These are phyloP conservation scores for Wallacemonas rigidus DNA, from an alignment of 208 protist species.

Conservation along the genomic window DNA sequence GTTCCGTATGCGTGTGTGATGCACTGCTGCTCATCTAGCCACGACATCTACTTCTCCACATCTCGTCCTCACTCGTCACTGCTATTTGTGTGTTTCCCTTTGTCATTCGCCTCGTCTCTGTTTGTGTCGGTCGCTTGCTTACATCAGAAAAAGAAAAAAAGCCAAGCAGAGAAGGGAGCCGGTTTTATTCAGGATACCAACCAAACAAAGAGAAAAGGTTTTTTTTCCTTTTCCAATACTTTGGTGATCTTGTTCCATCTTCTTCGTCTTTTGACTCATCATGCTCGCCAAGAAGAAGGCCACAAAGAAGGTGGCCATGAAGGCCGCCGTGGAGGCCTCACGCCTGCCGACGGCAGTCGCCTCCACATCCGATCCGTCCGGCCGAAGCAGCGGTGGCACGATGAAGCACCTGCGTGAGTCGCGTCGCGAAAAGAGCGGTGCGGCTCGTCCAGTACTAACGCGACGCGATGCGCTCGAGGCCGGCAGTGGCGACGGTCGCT, in stretches of 20 bases:
- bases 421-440: neutral
- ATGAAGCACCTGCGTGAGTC: neutral
- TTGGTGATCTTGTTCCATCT: no score
- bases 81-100: neutral
- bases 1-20: no score
- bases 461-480: constrained; percentile 29
- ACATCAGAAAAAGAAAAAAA: neutral
- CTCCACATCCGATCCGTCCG: constrained; percentile 6
- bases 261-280: no score
- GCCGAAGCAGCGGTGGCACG: neutral
- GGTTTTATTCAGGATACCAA: neutral
- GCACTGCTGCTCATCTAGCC: no score
- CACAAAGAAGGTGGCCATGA: constrained; percentile 44
- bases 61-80: neutral
- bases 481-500: constrained; percentile 23
- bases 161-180: neutral
- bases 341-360: neutral
- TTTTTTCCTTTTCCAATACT: neutral
- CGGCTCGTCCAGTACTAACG: constrained; percentile 15
- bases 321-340: constrained; percentile 19
- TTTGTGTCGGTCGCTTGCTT: neutral
- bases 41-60: no score
- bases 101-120: neutral
- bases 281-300: constrained; percentile 81
- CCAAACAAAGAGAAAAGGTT: neutral